A percentile compares a stretch with the other conserved stretches of the same genome.
These are phyloP conservation scores for Thraustochytrium striatum DNA, from an alignment of 352 stramenopile genomes.

Conservation along the genomic window DNA sequence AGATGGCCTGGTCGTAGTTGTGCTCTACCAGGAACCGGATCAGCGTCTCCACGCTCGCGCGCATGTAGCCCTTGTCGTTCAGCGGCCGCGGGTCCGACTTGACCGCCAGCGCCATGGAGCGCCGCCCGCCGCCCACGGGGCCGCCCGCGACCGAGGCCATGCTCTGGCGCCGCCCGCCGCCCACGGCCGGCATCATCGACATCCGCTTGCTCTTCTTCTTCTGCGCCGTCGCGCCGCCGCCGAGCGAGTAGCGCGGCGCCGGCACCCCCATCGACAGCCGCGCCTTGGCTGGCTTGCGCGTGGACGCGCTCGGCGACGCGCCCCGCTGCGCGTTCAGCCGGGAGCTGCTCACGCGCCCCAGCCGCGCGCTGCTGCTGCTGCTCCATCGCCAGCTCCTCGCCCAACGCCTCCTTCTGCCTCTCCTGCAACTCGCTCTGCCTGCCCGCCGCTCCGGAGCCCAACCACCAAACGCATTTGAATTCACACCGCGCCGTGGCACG, in stretches of 20 bases:
- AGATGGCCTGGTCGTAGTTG: conserved; percentile 84
- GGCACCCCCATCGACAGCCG: conserved; percentile 19
- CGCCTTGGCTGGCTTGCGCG: not conserved
- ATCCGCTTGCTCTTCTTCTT: conserved; percentile 41
- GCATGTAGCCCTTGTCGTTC: conserved; percentile 84
- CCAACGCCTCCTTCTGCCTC: too few relatives aligned
- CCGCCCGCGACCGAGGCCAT: not conserved
- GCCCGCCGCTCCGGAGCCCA: too few relatives aligned
- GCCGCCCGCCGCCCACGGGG: not conserved
- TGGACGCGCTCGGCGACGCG: not conserved
- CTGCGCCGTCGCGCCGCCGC: not conserved
- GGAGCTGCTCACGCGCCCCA: conserved; percentile 34
- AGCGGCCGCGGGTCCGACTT: conserved; percentile 72
- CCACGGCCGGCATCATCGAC: conserved; percentile 40
- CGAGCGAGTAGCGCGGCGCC: conserved; percentile 29
- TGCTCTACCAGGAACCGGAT: conserved; percentile 84
- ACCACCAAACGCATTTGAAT: too few relatives aligned
- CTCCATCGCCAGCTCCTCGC: conserved; percentile 1
- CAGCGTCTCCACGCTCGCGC: conserved; percentile 80
- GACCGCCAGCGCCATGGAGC: not conserved
- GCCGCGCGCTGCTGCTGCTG: not conserved
- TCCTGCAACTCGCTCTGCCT: too few relatives aligned
- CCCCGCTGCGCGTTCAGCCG: not conserved
- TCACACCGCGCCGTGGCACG: too few relatives aligned
- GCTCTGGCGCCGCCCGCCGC: not conserved